Percentiles rank a stretch among this genome's conserved stretches.
phyloP scores from a whole-genome alignment of 2,329 filamentous ascomycete genomes.

The Curvularia verruculosa region DNA sequence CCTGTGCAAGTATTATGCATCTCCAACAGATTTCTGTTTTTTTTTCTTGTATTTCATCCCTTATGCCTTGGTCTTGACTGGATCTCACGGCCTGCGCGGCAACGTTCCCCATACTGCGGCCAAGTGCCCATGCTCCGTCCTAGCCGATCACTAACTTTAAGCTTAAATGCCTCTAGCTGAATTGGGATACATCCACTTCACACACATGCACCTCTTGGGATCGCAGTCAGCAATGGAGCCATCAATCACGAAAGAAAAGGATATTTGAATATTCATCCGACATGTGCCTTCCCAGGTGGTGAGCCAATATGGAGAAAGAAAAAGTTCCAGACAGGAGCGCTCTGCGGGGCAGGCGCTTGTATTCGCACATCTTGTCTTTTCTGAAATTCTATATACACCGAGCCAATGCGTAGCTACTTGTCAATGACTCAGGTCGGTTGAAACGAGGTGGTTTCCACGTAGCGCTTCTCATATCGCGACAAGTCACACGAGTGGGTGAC shows the following conservation, averaged over 20 bases:
- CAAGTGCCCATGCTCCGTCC: conserved; percentile 8
- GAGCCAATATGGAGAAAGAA: not conserved
- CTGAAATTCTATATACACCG: conserved; percentile 15
- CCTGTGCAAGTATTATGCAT: not conserved
- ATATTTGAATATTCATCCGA: not conserved
- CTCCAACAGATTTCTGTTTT: not conserved
- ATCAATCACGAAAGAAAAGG: not conserved
- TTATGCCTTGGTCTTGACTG: conserved; percentile 5
- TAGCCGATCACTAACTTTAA: conserved; percentile 25
- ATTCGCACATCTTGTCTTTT: conserved; percentile 6
- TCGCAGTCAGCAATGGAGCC: not conserved
- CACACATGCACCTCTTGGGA: not conserved
- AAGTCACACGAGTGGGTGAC: not conserved
- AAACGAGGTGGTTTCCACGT: not conserved
- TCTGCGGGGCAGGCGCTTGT: not conserved
- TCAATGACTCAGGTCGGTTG: not conserved
- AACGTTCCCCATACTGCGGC: conserved; percentile 19
- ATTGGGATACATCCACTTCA: conserved; percentile 4
- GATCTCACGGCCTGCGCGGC: not conserved
- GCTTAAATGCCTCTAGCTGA: conserved; percentile 21
- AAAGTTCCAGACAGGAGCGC: not conserved
- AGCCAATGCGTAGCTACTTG: conserved; percentile 5
- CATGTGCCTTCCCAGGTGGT: not conserved
- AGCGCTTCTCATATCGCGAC: conserved; percentile 1
- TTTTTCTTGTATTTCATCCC: not conserved